phyloP scores from a whole-genome alignment of 2,329 filamentous ascomycete genomes.

The Aureobasidium leucospermi region DNA sequence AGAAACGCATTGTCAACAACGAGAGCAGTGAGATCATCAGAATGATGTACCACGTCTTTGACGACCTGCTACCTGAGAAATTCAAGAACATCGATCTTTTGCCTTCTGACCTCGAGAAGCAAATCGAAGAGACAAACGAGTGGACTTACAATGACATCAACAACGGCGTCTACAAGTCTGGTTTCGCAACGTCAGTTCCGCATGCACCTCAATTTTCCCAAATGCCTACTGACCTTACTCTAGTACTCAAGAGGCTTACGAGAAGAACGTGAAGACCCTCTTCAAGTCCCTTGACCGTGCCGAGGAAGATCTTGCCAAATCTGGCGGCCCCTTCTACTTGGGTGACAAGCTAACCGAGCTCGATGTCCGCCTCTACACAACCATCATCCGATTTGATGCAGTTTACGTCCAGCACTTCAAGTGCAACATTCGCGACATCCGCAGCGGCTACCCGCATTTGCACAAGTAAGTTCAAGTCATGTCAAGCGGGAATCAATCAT shows the following conservation, averaged over 20 bases:
- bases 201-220: neutral
- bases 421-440: conserved; percentile 78
- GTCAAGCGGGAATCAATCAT: neutral
- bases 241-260: conserved; percentile 43
- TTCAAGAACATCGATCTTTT: conserved; percentile 39
- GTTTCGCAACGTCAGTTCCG: conserved; percentile 38
- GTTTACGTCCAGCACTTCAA: conserved; percentile 57
- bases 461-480: conserved; percentile 42
- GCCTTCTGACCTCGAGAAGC: conserved; percentile 35
- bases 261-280: conserved; percentile 37
- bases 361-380: conserved; percentile 47
- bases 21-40: conserved; percentile 84
- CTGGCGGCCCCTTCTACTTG: conserved; percentile 40
- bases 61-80: conserved; percentile 40
- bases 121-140: conserved; percentile 44
- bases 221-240: conserved; percentile 16
- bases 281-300: conserved; percentile 43
- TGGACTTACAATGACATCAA: conserved; percentile 42
- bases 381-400: conserved; percentile 54
- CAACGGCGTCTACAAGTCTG: conserved; percentile 41
- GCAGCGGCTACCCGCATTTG: conserved; percentile 71
- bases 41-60: conserved; percentile 75
- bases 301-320: conserved; percentile 35
- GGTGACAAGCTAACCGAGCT: conserved; percentile 42
- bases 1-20: conserved; percentile 66